Conservation (phyloP, 2,329 filamentous ascomycete genomes). For the Diplodia corticola region DNA sequence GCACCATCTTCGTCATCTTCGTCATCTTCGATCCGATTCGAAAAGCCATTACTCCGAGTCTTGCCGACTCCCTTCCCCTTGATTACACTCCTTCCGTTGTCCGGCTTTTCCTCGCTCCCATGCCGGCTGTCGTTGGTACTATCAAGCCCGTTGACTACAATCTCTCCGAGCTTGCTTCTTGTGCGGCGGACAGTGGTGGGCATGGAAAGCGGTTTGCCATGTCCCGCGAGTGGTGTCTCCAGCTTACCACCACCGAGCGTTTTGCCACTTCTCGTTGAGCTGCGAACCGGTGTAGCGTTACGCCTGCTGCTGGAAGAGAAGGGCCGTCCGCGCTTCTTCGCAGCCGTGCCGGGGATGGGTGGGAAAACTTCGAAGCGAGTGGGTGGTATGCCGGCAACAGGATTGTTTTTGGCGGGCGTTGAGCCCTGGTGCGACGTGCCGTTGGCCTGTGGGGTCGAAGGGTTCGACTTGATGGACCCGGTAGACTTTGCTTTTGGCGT, state of each 20-base stretch:
- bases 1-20: conserved; percentile 27
- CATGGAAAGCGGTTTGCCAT: conserved; percentile 33
- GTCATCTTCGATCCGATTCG: conserved; percentile 24
- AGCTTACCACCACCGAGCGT: conserved; percentile 34
- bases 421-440: neutral
- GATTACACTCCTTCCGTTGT: conserved; percentile 28
- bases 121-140: neutral
- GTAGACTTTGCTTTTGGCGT: conserved; percentile 3
- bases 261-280: conserved; percentile 34
- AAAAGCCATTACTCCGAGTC: neutral
- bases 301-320: conserved; percentile 39
- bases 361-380: conserved; percentile 79
- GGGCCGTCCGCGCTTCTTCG: conserved; percentile 39
- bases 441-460: conserved; percentile 17
- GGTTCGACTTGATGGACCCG: conserved; percentile 12
- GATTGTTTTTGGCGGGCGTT: conserved; percentile 27
- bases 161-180: conserved; percentile 47
- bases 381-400: conserved; percentile 58
- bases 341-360: conserved; percentile 55
- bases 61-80: conserved; percentile 22
- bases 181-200: conserved; percentile 39
- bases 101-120: conserved; percentile 1
- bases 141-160: conserved; percentile 37
- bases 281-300: conserved; percentile 38
- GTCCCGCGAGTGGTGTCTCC: conserved; percentile 34